Evolutionary conservation across 345 rosid species (phyloP), one percentile per base, ranked within the genome.

Genomic region (Eucalyptus marginata): DNA sequence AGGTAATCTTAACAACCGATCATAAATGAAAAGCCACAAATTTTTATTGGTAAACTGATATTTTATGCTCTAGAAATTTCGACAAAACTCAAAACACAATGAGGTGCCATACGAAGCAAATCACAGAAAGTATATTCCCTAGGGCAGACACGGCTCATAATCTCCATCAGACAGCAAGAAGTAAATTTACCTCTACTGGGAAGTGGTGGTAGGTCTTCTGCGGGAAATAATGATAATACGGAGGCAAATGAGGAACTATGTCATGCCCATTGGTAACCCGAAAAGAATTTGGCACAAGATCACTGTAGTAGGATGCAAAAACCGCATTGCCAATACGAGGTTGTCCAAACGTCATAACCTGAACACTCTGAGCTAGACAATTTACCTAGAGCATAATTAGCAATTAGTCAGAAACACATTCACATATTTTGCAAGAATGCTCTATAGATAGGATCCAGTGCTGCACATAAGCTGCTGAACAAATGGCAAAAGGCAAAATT

Each of bases 171-270:
- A 87, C 66, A 64, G 27, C 62, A 88, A 33, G 40, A 76, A 76
- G 84, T 40, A 40, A 40, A 76, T 2, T 89, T 94, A 98, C 99
- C 99, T 98, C 99, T 92, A 94, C 94, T 25, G 99, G 96, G 91
- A 98, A 96, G 94, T 98, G 99, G 89, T 98, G 99, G 93, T 97
- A 98, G 29, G 99, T 98, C 95, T 97, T 98, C 17, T 93, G 94
- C 16, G 98, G 97, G 91, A 97, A 95, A 89, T 90, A 91, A 66
- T 90, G 88, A 86, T 90, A 97, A 90, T 95, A 98, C 31, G 99
- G 99, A 87, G 99, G 99, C 89, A 98, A 90, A 88, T 98, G 99
- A 88, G 99, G 99, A 47, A 98, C 99, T 5, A 97, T 95, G 90
- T 98, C 99, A 89, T 91, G 96, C 13, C 92, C 96, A 92, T 97